These are phyloP conservation scores for Lantana camara DNA, from an alignment of 257 asterid species.

Conservation along the genomic window DNA sequence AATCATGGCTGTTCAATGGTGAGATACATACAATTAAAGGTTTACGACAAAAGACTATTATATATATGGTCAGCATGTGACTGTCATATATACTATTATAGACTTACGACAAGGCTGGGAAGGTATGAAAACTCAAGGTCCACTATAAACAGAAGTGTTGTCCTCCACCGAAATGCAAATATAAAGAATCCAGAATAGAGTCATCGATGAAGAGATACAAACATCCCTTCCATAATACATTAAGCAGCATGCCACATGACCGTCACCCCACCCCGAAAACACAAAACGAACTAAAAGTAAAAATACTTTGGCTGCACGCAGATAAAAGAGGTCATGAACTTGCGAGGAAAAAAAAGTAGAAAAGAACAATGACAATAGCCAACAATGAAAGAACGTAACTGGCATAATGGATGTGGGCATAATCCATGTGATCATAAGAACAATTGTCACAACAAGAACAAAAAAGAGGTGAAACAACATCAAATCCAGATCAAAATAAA, in stretches of 20 bases:
- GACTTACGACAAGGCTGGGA: too few relatives aligned
- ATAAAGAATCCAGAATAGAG: neutral
- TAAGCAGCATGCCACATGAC: neutral
- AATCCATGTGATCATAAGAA: slow-evolving; percentile 3
- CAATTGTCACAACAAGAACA: neutral
- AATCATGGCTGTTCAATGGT: neutral
- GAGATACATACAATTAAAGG: neutral
- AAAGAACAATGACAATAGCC: too few relatives aligned
- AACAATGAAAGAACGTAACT: neutral
- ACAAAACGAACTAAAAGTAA: too few relatives aligned
- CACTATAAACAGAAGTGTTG: too few relatives aligned
- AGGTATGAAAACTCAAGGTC: neutral
- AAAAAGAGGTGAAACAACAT: slow-evolving; percentile 1
- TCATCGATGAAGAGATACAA: slow-evolving; percentile 3
- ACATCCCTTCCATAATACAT: slow-evolving; percentile 1
- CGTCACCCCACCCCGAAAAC: neutral
- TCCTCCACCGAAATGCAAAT: slow-evolving; percentile 8
- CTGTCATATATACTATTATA: too few relatives aligned
- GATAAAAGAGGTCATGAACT: slow-evolving; percentile 2
- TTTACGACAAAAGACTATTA: slow-evolving; percentile 7
- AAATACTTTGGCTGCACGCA: too few relatives aligned
- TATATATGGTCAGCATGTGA: too few relatives aligned
- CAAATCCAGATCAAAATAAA: slow-evolving; percentile 5
- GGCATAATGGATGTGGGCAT: slow-evolving; percentile 12
- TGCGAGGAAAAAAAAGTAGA: neutral